Evolutionary conservation across 2,329 filamentous ascomycete species (phyloP).

Genomic region (Neopestalotiopsis sp.): DNA sequence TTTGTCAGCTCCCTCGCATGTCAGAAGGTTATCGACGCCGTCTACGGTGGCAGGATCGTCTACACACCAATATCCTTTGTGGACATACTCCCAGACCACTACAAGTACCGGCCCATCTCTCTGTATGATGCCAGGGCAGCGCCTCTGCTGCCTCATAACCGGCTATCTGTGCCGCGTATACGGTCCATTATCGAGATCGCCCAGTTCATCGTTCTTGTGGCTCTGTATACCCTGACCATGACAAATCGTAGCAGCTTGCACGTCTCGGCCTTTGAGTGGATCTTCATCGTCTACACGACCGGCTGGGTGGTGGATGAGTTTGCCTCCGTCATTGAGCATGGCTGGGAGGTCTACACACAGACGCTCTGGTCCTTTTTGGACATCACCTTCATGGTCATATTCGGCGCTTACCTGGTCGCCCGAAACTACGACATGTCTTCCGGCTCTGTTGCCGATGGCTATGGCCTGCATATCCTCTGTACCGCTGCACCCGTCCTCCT

Average conservation of each 20-base stretch:
- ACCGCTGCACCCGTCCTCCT: constrained; percentile 72
- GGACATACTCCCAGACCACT: constrained; percentile 76
- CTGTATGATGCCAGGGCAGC: constrained; percentile 71
- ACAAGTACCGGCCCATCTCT: constrained; percentile 72
- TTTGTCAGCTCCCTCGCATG: constrained; percentile 70
- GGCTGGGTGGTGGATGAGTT: constrained; percentile 73
- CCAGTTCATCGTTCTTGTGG: constrained; percentile 69
- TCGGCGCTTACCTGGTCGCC: constrained; percentile 62
- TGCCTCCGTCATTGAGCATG: constrained; percentile 69
- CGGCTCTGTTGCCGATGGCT: constrained; percentile 51
- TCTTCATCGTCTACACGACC: constrained; percentile 67
- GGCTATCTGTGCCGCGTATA: constrained; percentile 72
- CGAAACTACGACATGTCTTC: constrained; percentile 61
- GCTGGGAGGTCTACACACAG: constrained; percentile 72
- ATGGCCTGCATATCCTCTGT: constrained; percentile 68
- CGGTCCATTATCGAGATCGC: constrained; percentile 68
- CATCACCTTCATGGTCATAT: constrained; percentile 70
- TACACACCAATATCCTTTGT: constrained; percentile 74
- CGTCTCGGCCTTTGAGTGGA: constrained; percentile 57
- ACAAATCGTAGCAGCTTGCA: constrained; percentile 53
- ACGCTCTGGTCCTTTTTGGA: constrained; percentile 79
- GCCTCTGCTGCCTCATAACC: constrained; percentile 72
- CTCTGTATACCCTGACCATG: constrained; percentile 70
- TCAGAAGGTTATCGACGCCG: constrained; percentile 72
- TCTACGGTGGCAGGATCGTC: constrained; percentile 70